Conservation (phyloP, 768 basidiomycete species). For the Tricholoma hemisulphureum region DNA sequence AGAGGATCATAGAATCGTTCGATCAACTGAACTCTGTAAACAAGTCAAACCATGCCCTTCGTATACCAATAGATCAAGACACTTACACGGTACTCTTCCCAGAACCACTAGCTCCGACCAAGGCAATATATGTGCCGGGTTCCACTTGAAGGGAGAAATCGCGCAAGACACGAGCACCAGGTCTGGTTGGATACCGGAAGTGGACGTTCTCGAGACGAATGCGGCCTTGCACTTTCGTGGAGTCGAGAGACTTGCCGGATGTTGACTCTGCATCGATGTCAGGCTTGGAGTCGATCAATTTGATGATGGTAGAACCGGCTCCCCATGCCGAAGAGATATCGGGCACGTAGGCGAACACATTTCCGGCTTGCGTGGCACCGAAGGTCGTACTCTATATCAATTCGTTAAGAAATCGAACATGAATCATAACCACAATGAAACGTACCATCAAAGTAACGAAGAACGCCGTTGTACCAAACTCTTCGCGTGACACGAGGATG, state of each 20-base stretch:
- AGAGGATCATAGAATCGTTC: conserved; percentile 88
- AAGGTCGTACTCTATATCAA: conserved; percentile 61
- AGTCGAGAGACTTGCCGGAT: conserved; percentile 54
- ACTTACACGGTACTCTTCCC: conserved; percentile 79
- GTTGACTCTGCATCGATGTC: conserved; percentile 79
- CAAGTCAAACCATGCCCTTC: too few relatives aligned
- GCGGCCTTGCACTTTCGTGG: conserved; percentile 50
- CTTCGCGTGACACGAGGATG: conserved; percentile 50
- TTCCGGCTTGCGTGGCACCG: conserved; percentile 84
- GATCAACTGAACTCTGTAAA: conserved; percentile 66
- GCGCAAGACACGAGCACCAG: conserved; percentile 78
- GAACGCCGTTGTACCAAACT: conserved; percentile 62
- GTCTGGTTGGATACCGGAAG: conserved; percentile 89
- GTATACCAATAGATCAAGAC: neutral
- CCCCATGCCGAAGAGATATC: conserved; percentile 83
- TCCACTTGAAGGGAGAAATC: conserved; percentile 68
- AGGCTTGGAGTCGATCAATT: conserved; percentile 67
- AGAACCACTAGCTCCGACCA: conserved; percentile 78
- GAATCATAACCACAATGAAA: neutral
- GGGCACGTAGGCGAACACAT: conserved; percentile 81
- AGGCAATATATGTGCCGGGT: conserved; percentile 79
- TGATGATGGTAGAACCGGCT: conserved; percentile 75
- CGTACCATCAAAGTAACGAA: conserved; percentile 81
- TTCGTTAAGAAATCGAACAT: conserved; percentile 4
- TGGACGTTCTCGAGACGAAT: conserved; percentile 77